These are phyloP conservation scores for Aegle marmelos DNA, from an alignment of 345 rosid genomes.

Conservation along the genomic window DNA sequence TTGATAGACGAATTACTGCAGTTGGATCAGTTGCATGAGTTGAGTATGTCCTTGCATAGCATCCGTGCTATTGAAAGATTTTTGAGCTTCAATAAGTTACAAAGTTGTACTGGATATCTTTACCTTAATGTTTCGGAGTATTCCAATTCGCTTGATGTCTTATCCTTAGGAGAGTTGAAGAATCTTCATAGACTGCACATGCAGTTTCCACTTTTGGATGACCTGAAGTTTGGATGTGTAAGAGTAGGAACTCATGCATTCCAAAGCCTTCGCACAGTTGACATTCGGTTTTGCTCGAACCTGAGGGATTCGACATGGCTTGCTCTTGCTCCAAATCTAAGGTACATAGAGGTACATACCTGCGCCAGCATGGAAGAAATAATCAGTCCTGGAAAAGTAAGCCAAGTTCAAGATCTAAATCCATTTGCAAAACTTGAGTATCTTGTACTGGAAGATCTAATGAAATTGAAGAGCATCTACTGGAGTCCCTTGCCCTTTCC, in stretches of 20 bases:
- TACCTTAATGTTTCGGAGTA: too few relatives aligned
- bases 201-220: too few relatives aligned
- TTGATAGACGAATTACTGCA: background rate
- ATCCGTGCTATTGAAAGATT: background rate
- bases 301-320: constrained; percentile 1
- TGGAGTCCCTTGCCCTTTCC: background rate
- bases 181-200: background rate
- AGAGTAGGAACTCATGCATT: background rate
- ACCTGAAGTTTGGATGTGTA: too few relatives aligned
- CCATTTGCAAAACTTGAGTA: constrained; percentile 3
- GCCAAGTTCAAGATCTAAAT: background rate
- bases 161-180: background rate
- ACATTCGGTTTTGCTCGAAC: background rate
- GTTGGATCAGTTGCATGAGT: background rate
- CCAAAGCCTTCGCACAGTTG: background rate
- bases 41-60: background rate
- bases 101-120: background rate
- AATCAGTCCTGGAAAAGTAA: background rate
- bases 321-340: background rate
- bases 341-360: background rate
- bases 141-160: background rate
- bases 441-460: background rate
- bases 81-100: background rate
- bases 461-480: background rate
- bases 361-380: background rate